These are phyloP conservation scores for Zanthoxylum bungeanum DNA, from an alignment of 345 rosid species.

Conservation along the genomic window DNA sequence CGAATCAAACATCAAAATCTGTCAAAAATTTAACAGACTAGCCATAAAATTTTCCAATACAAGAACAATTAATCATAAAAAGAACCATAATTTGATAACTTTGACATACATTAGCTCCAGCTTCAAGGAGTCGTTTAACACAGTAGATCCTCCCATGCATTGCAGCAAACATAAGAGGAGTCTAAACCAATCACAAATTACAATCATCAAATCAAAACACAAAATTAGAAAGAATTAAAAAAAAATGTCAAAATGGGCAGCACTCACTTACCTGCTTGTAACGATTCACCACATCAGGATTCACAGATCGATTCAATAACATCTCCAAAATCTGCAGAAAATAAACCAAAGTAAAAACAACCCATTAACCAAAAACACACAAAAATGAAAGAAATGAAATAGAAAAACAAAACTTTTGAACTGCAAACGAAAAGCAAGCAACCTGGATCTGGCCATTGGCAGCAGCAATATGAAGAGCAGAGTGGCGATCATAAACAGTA, in stretches of 20 bases:
- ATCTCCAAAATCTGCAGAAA: constrained; percentile 62
- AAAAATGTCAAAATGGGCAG: constrained; percentile 16
- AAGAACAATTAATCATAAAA: background rate
- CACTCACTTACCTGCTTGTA: constrained; percentile 99
- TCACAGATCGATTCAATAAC: constrained; percentile 68
- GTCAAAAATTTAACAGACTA: constrained; percentile 20
- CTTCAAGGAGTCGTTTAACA: constrained; percentile 79
- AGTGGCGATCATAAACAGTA: constrained; percentile 79
- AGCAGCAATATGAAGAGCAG: constrained; percentile 87
- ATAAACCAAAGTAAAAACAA: constrained; percentile 5
- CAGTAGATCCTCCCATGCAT: constrained; percentile 89
- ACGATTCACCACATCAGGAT: constrained; percentile 83
- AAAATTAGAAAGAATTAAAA: background rate
- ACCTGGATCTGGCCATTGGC: constrained; percentile 99
- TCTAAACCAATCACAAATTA: constrained; percentile 47
- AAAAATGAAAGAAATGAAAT: constrained; percentile 8
- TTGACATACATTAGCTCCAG: constrained; percentile 90
- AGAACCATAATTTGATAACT: background rate
- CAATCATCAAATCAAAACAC: constrained; percentile 15
- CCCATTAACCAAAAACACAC: background rate
- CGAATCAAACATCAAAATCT: constrained; percentile 95
- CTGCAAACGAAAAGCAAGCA: background rate
- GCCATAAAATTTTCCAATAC: constrained; percentile 4
- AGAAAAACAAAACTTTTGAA: constrained; percentile 8
- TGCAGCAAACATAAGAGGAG: constrained; percentile 97